A percentile compares a stretch with the other conserved stretches of the same genome.
Evolutionary conservation across 2,329 filamentous ascomycete species (phyloP).

Genomic region (Cylindrodendrum hubeiense): DNA sequence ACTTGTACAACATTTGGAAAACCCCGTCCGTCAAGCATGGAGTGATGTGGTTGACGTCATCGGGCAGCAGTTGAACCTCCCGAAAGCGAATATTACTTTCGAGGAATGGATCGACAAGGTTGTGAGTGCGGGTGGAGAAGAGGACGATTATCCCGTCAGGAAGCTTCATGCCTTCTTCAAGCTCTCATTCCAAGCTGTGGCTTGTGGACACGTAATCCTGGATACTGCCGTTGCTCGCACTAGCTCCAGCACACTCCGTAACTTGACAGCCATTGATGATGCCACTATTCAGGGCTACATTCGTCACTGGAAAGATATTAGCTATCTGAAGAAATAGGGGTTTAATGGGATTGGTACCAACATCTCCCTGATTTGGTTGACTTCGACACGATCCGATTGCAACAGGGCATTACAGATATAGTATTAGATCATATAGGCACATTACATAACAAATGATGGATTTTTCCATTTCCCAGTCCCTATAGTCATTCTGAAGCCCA

Average conservation of each 20-base stretch:
- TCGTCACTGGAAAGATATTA: constrained; percentile 28
- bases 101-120: constrained; percentile 31
- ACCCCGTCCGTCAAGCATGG: constrained; percentile 32
- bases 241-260: constrained; percentile 21
- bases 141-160: constrained; percentile 28
- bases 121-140: constrained; percentile 11
- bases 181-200: constrained; percentile 26
- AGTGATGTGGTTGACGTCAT: constrained; percentile 16
- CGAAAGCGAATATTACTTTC: constrained; percentile 18
- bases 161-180: constrained; percentile 32
- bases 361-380: too few species aligned
- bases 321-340: constrained; percentile 26
- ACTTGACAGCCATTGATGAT: constrained; percentile 17
- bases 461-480: too few species aligned
- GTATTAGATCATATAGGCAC: too few species aligned
- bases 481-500: too few species aligned
- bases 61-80: constrained; percentile 22
- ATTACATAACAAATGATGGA: too few species aligned
- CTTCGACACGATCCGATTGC: too few species aligned
- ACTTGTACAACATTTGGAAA: constrained; percentile 30
- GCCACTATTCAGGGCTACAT: constrained; percentile 26
- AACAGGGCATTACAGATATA: too few species aligned
- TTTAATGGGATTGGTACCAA: too few species aligned
- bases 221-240: constrained; percentile 29
- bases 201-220: constrained; percentile 32